Conservation (phyloP, 2,329 filamentous ascomycete species). For the Paecilomyces sp. region DNA sequence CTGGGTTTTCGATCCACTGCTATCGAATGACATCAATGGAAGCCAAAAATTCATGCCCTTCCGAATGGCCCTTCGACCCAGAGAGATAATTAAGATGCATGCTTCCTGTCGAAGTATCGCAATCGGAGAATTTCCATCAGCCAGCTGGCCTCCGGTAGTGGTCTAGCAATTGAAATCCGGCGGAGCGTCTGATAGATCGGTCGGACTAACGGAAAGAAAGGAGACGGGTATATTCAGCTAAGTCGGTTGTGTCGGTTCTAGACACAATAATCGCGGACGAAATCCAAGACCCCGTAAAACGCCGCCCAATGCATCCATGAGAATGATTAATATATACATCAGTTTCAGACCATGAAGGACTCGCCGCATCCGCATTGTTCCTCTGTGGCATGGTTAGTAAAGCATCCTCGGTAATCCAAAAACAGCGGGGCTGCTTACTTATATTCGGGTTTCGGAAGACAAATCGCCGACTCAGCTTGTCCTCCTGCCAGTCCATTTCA, state of each 20-base stretch:
- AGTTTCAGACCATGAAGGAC: slow-evolving; percentile 71
- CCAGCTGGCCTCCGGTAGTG: not conserved
- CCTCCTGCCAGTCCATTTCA: slow-evolving; percentile 98
- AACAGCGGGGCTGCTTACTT: slow-evolving; percentile 56
- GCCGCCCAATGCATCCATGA: slow-evolving; percentile 29
- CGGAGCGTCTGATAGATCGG: not conserved
- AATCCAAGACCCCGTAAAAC: slow-evolving; percentile 12
- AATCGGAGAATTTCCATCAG: not conserved
- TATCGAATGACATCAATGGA: not conserved
- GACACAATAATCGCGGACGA: not conserved
- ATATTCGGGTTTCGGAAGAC: slow-evolving; percentile 97
- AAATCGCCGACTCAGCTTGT: slow-evolving; percentile 86
- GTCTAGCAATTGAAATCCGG: not conserved
- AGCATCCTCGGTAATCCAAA: not conserved
- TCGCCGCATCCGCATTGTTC: slow-evolving; percentile 95
- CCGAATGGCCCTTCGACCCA: not conserved
- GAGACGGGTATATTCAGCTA: not conserved
- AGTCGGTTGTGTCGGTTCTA: not conserved
- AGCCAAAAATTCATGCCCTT: not conserved
- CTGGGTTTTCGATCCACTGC: not conserved
- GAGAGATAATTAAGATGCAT: not conserved
- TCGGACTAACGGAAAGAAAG: not conserved
- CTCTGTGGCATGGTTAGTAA: slow-evolving; percentile 50
- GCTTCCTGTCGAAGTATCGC: not conserved
- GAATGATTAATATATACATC: slow-evolving; percentile 8